phyloP scores from a whole-genome alignment of 495 filamentous ascomycete species.

The Symbiotaphrina buchneri region DNA sequence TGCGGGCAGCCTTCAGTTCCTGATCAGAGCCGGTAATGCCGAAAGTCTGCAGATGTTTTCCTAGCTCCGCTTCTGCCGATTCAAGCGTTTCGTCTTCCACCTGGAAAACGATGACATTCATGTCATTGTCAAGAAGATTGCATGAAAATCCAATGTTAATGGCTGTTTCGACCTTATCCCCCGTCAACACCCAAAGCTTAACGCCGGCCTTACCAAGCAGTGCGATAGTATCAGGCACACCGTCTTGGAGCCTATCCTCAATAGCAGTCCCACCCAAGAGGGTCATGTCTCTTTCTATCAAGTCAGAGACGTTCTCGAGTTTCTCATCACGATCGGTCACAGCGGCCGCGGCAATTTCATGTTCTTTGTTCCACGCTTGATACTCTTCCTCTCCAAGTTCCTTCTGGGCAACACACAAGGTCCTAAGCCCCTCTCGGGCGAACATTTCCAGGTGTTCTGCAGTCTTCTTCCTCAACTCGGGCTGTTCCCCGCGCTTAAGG shows the following conservation, averaged over 20 bases:
- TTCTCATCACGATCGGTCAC: constrained; percentile 83
- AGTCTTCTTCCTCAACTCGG: constrained; percentile 58
- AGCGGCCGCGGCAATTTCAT: constrained; percentile 69
- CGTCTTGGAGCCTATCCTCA: constrained; percentile 92
- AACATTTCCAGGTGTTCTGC: constrained; percentile 94
- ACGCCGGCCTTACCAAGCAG: constrained; percentile 86
- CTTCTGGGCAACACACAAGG: constrained; percentile 81
- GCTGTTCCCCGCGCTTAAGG: constrained; percentile 63
- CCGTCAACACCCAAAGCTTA: constrained; percentile 98
- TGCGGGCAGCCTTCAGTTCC: constrained; percentile 56
- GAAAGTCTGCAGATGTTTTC: constrained; percentile 50
- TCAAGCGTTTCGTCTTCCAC: constrained; percentile 48
- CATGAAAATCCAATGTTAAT: constrained; percentile 99
- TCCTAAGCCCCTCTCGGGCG: constrained; percentile 83
- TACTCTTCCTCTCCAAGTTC: constrained; percentile 76
- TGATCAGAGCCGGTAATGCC: constrained; percentile 68
- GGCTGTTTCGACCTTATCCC: constrained; percentile 96
- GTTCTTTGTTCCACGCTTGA: constrained; percentile 58
- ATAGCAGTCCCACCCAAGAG: constrained; percentile 93
- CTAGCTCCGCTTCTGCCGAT: constrained; percentile 42
- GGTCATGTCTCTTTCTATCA: constrained; percentile 74
- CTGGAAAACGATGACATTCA: constrained; percentile 90
- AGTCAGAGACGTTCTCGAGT: constrained; percentile 70
- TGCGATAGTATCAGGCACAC: constrained; percentile 90
- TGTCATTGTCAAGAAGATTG: constrained; percentile 89